A percentile compares a stretch with the other conserved stretches of the same genome.
Evolutionary conservation across 2,329 filamentous ascomycete genomes (phyloP).

Genomic region (Fusarium anguioides): DNA sequence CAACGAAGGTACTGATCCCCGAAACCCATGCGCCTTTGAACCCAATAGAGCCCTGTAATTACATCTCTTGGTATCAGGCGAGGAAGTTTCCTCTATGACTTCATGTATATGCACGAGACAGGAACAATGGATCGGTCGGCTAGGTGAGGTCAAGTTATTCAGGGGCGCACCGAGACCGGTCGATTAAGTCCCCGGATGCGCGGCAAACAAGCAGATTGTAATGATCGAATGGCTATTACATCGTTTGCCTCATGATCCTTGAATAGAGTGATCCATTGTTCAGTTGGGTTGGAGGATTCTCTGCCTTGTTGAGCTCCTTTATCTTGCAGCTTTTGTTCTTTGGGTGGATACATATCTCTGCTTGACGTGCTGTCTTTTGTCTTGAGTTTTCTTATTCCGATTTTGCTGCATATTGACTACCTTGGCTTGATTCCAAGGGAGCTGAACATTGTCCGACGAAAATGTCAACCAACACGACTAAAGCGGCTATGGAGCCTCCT

Average conservation of each 20-base stretch:
- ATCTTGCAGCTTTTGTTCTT: not conserved
- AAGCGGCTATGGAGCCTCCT: conserved; percentile 30
- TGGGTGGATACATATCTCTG: not conserved
- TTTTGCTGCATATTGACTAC: not conserved
- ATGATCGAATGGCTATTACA: not conserved
- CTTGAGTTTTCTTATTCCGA: not conserved
- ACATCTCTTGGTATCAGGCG: not conserved
- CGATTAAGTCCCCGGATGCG: not conserved
- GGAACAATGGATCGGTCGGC: not conserved
- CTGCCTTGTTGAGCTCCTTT: not conserved
- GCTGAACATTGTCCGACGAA: not conserved
- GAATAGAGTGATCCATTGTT: not conserved
- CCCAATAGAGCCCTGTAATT: not conserved
- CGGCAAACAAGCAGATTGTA: not conserved
- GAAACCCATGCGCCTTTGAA: not conserved
- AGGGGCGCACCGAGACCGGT: not conserved
- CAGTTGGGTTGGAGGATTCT: not conserved
- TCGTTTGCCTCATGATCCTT: not conserved
- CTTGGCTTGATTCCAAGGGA: not conserved
- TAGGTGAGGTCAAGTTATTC: no score
- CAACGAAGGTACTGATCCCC: not conserved
- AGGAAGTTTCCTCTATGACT: not conserved
- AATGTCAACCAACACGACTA: not conserved
- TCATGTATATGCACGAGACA: not conserved
- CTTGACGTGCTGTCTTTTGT: not conserved